Evolutionary conservation across 225 moss, liverwort and hornwort species (phyloP).

Genomic region (Asterella californica): DNA sequence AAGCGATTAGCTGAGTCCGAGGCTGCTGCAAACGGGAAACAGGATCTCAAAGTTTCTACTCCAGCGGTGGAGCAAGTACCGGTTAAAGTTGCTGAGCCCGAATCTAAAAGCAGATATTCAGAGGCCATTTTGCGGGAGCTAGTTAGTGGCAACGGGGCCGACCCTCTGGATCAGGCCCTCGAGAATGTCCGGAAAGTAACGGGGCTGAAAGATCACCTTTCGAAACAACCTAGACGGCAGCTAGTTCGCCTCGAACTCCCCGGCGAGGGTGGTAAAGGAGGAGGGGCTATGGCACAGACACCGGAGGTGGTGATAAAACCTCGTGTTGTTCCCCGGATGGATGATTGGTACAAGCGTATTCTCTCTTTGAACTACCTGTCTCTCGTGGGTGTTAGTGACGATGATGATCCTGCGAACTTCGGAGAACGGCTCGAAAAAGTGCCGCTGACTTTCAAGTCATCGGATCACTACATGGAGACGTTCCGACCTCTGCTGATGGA

Average conservation of each 20-base stretch:
- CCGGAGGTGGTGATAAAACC: constrained; percentile 48
- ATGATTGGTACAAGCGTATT: constrained; percentile 82
- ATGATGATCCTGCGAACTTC: constrained; percentile 34
- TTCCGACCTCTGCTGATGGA: constrained; percentile 89
- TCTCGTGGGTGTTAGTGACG: constrained; percentile 50
- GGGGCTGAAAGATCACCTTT: constrained; percentile 34
- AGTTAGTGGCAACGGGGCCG: constrained; percentile 59
- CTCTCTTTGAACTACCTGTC: constrained; percentile 75
- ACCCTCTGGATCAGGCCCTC: constrained; percentile 65
- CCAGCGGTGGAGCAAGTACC: constrained; percentile 27
- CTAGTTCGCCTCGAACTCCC: constrained; percentile 84
- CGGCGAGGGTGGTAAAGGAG: constrained; percentile 54
- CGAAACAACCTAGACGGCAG: constrained; percentile 54
- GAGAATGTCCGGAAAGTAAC: constrained; percentile 48
- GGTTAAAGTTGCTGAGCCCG: constrained; percentile 27
- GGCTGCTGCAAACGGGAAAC: constrained; percentile 7
- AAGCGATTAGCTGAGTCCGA: constrained; percentile 23
- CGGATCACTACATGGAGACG: constrained; percentile 60
- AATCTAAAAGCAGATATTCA: constrained; percentile 21
- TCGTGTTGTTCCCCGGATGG: constrained; percentile 68
- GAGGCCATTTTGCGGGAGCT: constrained; percentile 56
- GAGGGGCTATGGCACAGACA: constrained; percentile 28
- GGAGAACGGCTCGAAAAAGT: constrained; percentile 54
- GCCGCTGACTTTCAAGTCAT: constrained; percentile 63
- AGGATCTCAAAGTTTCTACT: constrained; percentile 31